Evolutionary conservation across 441 rosid species (phyloP).

Genomic region (Bruguiera hainesii): DNA sequence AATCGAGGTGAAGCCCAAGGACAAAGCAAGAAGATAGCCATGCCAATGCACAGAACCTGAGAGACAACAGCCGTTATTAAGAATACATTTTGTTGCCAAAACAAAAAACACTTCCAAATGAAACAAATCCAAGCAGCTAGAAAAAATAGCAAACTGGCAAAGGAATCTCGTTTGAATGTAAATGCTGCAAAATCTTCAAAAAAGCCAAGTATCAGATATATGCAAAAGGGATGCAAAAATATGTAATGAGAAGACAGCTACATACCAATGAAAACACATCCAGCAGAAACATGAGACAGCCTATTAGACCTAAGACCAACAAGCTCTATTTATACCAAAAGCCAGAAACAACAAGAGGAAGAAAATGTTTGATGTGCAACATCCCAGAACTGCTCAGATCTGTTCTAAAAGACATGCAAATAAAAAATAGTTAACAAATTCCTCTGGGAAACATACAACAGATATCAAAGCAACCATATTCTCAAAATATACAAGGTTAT

Average conservation of each 20-base stretch:
- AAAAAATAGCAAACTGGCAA: background rate
- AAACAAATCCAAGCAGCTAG: background rate
- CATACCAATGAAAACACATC: background rate
- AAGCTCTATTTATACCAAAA: too few relatives aligned
- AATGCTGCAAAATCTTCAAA: background rate
- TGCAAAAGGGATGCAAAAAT: background rate
- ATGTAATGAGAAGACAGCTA: background rate
- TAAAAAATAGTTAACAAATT: too few relatives aligned
- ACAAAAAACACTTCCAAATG: slow-evolving; percentile 5
- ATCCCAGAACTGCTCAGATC: too few relatives aligned
- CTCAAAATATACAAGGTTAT: too few relatives aligned
- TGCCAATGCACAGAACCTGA: slow-evolving; percentile 63
- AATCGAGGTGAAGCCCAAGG: slow-evolving; percentile 69
- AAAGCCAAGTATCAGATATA: background rate
- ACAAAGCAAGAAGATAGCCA: slow-evolving; percentile 70
- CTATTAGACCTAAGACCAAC: background rate
- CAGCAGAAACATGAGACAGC: background rate
- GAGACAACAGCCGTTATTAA: slow-evolving; percentile 3
- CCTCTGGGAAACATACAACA: too few relatives aligned
- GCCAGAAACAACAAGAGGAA: background rate
- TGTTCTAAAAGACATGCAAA: too few relatives aligned
- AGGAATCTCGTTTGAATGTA: background rate
- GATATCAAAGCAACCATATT: too few relatives aligned
- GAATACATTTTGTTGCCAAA: slow-evolving; percentile 8
- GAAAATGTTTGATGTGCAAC: background rate